phyloP scores from a whole-genome alignment of 805 yeast genomes.

The Brettanomyces anomalus region DNA sequence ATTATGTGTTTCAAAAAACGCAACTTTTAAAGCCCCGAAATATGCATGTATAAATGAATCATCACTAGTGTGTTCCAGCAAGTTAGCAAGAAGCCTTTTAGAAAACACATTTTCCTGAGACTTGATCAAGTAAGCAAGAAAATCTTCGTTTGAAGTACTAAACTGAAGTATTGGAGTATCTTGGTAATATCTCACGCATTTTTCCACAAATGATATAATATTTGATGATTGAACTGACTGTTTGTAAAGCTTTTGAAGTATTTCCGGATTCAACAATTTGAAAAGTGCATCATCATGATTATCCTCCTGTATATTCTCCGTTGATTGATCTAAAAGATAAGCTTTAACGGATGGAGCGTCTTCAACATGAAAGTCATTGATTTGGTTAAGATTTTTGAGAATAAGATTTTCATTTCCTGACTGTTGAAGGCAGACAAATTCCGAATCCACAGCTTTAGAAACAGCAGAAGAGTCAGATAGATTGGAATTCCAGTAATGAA shows the following conservation, averaged over 20 bases:
- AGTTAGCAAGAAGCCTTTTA: constrained; percentile 9
- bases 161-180: constrained; percentile 14
- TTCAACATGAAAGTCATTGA: constrained; percentile 8
- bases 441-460: constrained; percentile 3
- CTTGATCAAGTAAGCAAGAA: constrained; percentile 12
- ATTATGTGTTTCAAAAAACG: no score
- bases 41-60: constrained; percentile 9
- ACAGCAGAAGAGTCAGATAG: constrained; percentile 1
- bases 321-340: constrained; percentile 5
- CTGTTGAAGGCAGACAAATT: constrained; percentile 3
- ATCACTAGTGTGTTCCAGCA: constrained; percentile 13
- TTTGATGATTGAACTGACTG: constrained; percentile 14
- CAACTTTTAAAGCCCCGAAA: constrained; percentile 5
- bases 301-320: background rate
- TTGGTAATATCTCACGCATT: constrained; percentile 17
- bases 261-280: constrained; percentile 27
- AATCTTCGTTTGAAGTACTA: constrained; percentile 5
- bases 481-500: constrained; percentile 16
- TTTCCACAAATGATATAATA: constrained; percentile 11
- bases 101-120: constrained; percentile 1
- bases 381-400: constrained; percentile 3
- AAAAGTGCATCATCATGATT: constrained; percentile 8
- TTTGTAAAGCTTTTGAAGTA: constrained; percentile 26
- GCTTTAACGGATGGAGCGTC: constrained; percentile 6
- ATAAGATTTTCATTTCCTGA: constrained; percentile 1